Evolutionary conservation across 1,284 basidiomycete species (phyloP).

Genomic region (Anthracocystis setariae): DNA sequence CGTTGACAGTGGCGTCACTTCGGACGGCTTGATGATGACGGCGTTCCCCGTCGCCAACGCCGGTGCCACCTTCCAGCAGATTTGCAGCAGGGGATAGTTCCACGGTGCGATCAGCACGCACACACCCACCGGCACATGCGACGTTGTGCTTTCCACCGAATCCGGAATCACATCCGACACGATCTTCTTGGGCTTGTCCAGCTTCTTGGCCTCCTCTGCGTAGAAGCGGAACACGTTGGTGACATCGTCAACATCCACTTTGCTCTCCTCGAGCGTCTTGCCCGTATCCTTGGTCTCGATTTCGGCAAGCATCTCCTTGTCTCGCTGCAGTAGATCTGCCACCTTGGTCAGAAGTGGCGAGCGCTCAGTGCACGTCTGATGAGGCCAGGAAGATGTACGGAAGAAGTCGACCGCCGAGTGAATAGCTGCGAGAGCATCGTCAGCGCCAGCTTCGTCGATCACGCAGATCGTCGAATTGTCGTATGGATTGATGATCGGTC

Average conservation of each 20-base stretch:
- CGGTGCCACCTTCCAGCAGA: conserved; percentile 67
- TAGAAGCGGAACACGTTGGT: conserved; percentile 66
- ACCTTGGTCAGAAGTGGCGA: conserved; percentile 47
- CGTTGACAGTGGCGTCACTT: conserved; percentile 66
- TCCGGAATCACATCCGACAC: conserved; percentile 58
- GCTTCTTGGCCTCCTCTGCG: conserved; percentile 62
- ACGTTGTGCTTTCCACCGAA: conserved; percentile 54
- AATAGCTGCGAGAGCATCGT: conserved; percentile 61
- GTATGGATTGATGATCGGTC: conserved; percentile 63
- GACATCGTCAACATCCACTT: conserved; percentile 66
- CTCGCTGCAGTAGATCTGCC: conserved; percentile 62
- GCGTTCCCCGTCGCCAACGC: conserved; percentile 65
- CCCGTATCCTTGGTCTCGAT: conserved; percentile 66
- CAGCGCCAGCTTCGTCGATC: conserved; percentile 61
- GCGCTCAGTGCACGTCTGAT: conserved; percentile 49
- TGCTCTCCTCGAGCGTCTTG: conserved; percentile 63
- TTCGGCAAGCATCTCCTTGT: conserved; percentile 56
- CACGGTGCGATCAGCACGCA: conserved; percentile 67
- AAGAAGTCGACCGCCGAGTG: conserved; percentile 57
- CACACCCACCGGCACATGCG: conserved; percentile 65
- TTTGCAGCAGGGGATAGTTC: conserved; percentile 67
- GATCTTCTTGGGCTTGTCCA: conserved; percentile 56
- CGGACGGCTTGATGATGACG: conserved; percentile 67
- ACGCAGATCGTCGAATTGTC: conserved; percentile 52
- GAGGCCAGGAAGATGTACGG: conserved; percentile 53